Evolutionary conservation across 805 yeast species (phyloP).

Genomic region (Barnettozyma sp.): DNA sequence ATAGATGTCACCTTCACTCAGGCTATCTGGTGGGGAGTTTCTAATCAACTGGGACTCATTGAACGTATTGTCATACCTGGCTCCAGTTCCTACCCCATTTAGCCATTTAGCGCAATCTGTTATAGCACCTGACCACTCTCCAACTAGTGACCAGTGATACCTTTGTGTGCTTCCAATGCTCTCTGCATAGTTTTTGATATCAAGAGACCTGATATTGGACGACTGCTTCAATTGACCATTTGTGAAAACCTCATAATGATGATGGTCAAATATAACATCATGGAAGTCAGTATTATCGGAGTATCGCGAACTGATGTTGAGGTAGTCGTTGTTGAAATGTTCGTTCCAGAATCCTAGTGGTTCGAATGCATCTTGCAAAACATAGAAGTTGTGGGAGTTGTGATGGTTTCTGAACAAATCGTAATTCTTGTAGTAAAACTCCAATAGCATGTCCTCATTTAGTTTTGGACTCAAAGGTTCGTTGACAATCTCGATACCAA

Average conservation of each 20-base stretch:
- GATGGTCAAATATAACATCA: slow-evolving; percentile 76
- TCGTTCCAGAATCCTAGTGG: slow-evolving; percentile 48
- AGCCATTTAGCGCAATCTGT: slow-evolving; percentile 89
- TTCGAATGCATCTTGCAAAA: slow-evolving; percentile 63
- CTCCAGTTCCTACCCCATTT: slow-evolving; percentile 79
- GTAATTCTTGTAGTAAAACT: slow-evolving; percentile 29
- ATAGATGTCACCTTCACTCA: neutral
- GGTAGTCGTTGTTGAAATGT: slow-evolving; percentile 30
- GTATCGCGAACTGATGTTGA: slow-evolving; percentile 20
- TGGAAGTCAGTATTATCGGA: slow-evolving; percentile 30
- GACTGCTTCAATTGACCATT: slow-evolving; percentile 48
- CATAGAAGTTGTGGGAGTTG: slow-evolving; percentile 32
- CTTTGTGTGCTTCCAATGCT: slow-evolving; percentile 27
- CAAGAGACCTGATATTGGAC: slow-evolving; percentile 27
- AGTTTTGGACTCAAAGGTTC: slow-evolving; percentile 60
- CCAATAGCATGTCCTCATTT: slow-evolving; percentile 30
- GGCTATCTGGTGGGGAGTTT: slow-evolving; percentile 8
- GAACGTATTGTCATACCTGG: slow-evolving; percentile 67
- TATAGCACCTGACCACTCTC: slow-evolving; percentile 88
- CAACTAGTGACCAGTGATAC: slow-evolving; percentile 47
- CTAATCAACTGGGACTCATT: slow-evolving; percentile 15
- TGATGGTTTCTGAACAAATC: slow-evolving; percentile 21
- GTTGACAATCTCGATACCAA: slow-evolving; percentile 64
- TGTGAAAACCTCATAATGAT: slow-evolving; percentile 83
- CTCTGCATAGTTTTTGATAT: slow-evolving; percentile 28